These are phyloP conservation scores for Ceratocystis colombiana DNA, from an alignment of 2,329 filamentous ascomycete species.

Conservation along the genomic window DNA sequence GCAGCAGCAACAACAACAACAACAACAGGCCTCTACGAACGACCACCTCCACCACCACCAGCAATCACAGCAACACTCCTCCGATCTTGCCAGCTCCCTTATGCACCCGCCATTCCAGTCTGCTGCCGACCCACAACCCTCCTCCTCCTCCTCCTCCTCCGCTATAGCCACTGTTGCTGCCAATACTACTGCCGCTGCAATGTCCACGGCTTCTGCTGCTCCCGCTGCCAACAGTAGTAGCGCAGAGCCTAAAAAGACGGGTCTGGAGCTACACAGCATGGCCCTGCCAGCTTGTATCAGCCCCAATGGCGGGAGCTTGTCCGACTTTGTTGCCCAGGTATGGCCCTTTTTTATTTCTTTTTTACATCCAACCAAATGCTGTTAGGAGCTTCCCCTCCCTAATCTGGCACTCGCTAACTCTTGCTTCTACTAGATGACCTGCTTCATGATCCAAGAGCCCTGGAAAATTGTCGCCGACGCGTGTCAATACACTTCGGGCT, in stretches of 20 bases:
- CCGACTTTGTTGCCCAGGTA: slow-evolving; percentile 77
- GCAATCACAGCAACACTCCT: slow-evolving; percentile 20
- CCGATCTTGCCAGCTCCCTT: not conserved
- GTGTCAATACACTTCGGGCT: slow-evolving; percentile 43
- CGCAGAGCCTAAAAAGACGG: slow-evolving; percentile 27
- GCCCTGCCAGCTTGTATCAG: slow-evolving; percentile 69
- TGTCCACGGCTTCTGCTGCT: not conserved
- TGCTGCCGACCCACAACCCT: not conserved
- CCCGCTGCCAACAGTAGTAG: not conserved
- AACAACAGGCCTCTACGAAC: not conserved
- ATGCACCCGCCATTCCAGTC: slow-evolving; percentile 3
- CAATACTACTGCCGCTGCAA: not conserved
- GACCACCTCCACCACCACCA: slow-evolving; percentile 14
- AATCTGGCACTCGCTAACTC: not conserved
- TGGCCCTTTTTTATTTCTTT: slow-evolving; percentile 27
- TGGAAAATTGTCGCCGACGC: slow-evolving; percentile 67
- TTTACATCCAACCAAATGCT: not conserved
- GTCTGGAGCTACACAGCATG: slow-evolving; percentile 49
- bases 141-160: not conserved
- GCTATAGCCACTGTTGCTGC: slow-evolving; percentile 17
- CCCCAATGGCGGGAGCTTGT: slow-evolving; percentile 61
- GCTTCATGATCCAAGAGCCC: slow-evolving; percentile 94
- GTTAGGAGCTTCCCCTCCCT: not conserved
- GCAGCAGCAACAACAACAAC: slow-evolving; percentile 2
- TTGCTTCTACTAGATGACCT: slow-evolving; percentile 59